Base-by-base conservation (phyloP, 805 yeast genomes). In the Yamadazyma sp. region DNA sequence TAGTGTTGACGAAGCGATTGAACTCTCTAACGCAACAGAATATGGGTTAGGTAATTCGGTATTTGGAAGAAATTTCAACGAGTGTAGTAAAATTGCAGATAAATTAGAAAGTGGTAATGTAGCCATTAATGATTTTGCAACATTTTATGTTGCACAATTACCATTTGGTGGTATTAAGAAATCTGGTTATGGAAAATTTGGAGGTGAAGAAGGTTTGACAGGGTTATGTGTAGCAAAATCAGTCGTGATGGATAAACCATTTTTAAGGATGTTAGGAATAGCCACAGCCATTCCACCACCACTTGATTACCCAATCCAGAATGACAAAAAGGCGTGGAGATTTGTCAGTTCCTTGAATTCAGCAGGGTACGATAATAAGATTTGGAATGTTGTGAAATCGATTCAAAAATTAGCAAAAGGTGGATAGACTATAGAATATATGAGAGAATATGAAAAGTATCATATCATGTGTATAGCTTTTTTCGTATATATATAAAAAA, bases 101-200 rank as follows among this genome's bases (percentile, higher is more conserved):
- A 56, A 62, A 7, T 60, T 93, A 47, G 72, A 78, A 23, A 74
- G 89, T 27, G 99, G 98, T 16, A 93, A 89, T 53, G 95, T 93
- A 30, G 96, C 98, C 7, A 86, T 93, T 43, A 93, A 93, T 58
- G 99, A 93, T 65, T 93, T 93, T 69, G 99, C 98, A 6, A 91
- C 98, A 0, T 93, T 80, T 54, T 87, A 89, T 53, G 86, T 93
- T 23, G 89, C 96, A 47, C 98, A 93, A 62, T 70, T 93, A 48
- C 99, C 99, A 21, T 93, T 93, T 62, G 99, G 99, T 36, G 99
- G 99, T 20, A 76, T 76, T 18, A 81, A 81, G 47, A 93, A 88
- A 30, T 84, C 95, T 5, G 99, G 99, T 0, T 93, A 88, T 54
- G 98, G 98, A 38, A 91, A 91, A 56, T 93, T 93, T 65, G 96